Conservation (phyloP, 2,329 filamentous ascomycete genomes). For the Diplodia mutila region DNA sequence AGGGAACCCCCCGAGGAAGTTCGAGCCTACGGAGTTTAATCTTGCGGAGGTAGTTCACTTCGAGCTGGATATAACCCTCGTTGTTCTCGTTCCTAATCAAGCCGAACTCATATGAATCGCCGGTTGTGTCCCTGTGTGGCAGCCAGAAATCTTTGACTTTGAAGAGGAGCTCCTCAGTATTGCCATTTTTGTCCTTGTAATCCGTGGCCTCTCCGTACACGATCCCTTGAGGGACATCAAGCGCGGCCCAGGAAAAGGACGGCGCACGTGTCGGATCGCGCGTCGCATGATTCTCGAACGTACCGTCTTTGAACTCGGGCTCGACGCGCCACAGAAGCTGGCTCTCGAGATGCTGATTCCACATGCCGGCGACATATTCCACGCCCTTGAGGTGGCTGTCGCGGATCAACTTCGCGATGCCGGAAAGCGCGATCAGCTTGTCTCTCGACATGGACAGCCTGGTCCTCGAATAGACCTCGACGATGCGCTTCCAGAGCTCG, state of each 20-base stretch:
- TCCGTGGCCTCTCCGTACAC: conserved; percentile 29
- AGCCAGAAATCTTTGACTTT: not conserved
- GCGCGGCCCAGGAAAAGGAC: conserved; percentile 32
- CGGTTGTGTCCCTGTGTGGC: not conserved
- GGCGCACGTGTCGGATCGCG: conserved; percentile 24
- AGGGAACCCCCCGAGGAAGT: not conserved
- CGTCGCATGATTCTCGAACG: conserved; percentile 15
- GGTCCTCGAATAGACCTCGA: conserved; percentile 30
- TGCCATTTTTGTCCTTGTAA: not conserved
- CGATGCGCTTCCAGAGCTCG: conserved; percentile 29
- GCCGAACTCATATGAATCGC: not conserved
- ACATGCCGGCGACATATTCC: conserved; percentile 30
- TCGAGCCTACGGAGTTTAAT: not conserved
- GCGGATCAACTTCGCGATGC: conserved; percentile 27
- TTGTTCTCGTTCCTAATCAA: not conserved
- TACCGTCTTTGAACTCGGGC: conserved; percentile 1
- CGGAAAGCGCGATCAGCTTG: conserved; percentile 31
- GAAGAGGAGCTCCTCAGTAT: not conserved
- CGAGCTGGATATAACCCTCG: not conserved
- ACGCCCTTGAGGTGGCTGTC: conserved; percentile 26
- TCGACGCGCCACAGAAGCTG: conserved; percentile 32
- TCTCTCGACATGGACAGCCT: conserved; percentile 27
- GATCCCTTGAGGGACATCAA: conserved; percentile 28
- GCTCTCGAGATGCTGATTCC: conserved; percentile 29
- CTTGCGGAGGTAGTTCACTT: not conserved